Conservation (phyloP, 129 eudicot species). For the Artemisia annua region DNA sequence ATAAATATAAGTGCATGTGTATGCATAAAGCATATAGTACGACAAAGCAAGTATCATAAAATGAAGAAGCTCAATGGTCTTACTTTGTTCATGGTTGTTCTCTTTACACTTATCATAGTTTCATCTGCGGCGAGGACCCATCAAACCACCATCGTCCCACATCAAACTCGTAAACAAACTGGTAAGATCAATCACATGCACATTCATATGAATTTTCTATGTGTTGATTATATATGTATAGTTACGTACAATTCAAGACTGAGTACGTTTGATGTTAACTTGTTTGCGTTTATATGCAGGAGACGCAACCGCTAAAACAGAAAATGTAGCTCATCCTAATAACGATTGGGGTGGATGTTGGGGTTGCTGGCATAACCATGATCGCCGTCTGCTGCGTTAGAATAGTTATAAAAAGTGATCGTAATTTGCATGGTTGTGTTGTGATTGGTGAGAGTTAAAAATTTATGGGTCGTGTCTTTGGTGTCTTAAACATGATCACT, state of each 20-base stretch:
- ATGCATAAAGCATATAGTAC: background rate
- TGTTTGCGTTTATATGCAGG: slow-evolving; percentile 8
- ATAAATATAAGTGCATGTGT: background rate
- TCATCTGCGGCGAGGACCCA: slow-evolving; percentile 3
- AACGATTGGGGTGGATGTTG: background rate
- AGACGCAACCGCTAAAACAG: background rate
- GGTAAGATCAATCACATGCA: slow-evolving; percentile 2
- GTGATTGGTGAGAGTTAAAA: too few species aligned
- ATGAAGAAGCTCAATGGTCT: slow-evolving; percentile 22
- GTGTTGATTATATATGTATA: background rate
- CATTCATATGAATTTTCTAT: too few species aligned
- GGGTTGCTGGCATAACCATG: background rate
- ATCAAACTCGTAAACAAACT: slow-evolving; percentile 9
- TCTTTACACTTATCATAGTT: slow-evolving; percentile 15
- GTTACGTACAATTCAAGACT: background rate
- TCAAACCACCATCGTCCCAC: slow-evolving; percentile 3
- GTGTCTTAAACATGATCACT: too few species aligned
- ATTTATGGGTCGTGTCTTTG: too few species aligned
- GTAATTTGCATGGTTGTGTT: too few species aligned
- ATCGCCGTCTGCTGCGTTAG: slow-evolving; percentile 4
- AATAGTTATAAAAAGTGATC: too few species aligned
- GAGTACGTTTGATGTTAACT: background rate
- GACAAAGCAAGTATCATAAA: background rate
- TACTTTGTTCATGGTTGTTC: slow-evolving; percentile 23
- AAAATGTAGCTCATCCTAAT: slow-evolving; percentile 7